Conservation (phyloP, 257 asterid genomes). For the Scutellaria baicalensis region DNA sequence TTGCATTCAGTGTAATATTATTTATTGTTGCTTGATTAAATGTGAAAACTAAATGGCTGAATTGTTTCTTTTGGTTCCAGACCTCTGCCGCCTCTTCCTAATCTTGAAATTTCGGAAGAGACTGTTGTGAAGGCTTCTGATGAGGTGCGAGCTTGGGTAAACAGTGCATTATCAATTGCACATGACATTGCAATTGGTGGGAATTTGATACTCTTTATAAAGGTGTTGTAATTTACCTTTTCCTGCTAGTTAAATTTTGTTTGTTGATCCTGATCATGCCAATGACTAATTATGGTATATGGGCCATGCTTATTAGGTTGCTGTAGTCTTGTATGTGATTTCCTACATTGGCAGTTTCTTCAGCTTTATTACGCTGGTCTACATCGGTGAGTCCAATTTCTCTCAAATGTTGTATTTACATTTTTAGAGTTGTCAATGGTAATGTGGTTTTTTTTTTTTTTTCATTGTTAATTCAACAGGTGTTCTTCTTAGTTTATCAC, state of each 20-base stretch:
- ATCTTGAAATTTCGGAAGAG: conserved; percentile 74
- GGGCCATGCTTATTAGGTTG: conserved; percentile 52
- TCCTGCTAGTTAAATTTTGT: not conserved
- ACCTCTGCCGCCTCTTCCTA: conserved; percentile 97
- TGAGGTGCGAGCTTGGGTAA: conserved; percentile 61
- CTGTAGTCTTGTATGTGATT: conserved; percentile 44
- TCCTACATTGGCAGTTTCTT: conserved; percentile 80
- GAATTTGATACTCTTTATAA: conserved; percentile 43
- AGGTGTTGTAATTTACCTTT: conserved; percentile 42
- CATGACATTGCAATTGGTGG: conserved; percentile 70
- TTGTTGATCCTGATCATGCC: not conserved
- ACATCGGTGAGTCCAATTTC: conserved; percentile 47
- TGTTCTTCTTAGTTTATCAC: conserved; percentile 61
- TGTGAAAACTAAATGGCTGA: not conserved
- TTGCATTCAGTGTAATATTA: not conserved
- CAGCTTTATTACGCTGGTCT: conserved; percentile 66
- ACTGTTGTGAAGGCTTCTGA: conserved; percentile 64
- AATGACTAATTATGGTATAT: not conserved
- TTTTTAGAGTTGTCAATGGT: not conserved
- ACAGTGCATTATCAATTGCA: conserved; percentile 51
- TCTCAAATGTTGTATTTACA: not conserved
- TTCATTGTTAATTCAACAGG: conserved; percentile 36
- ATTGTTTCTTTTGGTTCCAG: conserved; percentile 30
- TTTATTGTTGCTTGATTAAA: not conserved
- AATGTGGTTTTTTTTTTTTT: not conserved